Evolutionary conservation across 2,329 filamentous ascomycete species (phyloP), one percentile per base, ranked within the genome.

Genomic region (Penicillium italicum): DNA sequence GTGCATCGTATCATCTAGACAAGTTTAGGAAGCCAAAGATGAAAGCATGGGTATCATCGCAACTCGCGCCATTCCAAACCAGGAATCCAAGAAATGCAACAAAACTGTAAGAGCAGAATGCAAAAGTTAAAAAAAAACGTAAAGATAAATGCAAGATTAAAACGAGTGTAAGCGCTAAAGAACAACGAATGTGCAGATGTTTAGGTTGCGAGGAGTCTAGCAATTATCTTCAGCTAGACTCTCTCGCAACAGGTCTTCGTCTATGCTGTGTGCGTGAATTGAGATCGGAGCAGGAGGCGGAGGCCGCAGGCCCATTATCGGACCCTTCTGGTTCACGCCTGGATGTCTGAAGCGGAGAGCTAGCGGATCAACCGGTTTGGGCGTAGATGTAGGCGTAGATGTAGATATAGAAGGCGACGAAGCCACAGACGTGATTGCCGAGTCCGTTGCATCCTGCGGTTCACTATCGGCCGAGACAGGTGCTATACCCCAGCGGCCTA

Each of bases 251-350:
- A 85, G 82, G 40, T 83, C 80, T 34, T 79, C 77, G 66, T 89
- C 85, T 22, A 89, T 70, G 1, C 72, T 73, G 26, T 82, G 79
- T 0, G 86, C 77, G 16, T 82, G 80, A 11, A 89, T 81, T 56
- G 80, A 81, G 34, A 80, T 78, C 2, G 83, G 81, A 1, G 82
- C 34, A 71, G 78, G 71, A 74, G 82, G 66, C 72, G 82, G 72
- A 74, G 82, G 66, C 73, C 84, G 79, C 61, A 93, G 88, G 0
- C 90, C 89, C 0, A 88, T 84, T 41, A 94, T 87, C 0, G 84
- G 80, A 0, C 90, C 90, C 1, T 83, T 80, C 68, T 93, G 90
- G 66, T 94, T 94, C 68, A 94, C 90, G 0, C 90, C 90, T 1
- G 88, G 83, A 5, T 82, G 74, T 41, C 89, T 79, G 41, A 71